Evolutionary conservation across 345 rosid genomes (phyloP).

Genomic region (Turritis glabra): DNA sequence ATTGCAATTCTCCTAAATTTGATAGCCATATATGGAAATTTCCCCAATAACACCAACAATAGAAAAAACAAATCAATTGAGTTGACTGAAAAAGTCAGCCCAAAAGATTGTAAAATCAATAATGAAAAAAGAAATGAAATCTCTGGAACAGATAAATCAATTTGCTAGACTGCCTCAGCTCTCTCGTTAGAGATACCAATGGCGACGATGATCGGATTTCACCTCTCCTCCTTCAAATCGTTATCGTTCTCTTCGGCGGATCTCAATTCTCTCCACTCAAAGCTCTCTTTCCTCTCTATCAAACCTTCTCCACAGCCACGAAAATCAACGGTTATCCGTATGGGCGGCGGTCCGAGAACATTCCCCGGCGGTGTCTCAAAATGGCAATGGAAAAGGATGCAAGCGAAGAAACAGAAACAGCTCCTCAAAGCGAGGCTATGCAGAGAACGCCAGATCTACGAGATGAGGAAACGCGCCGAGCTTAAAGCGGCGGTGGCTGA

Average conservation of each 20-base stretch:
- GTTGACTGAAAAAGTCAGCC: neutral
- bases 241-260: conserved; percentile 40
- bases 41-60: too few relatives aligned
- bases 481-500: conserved; percentile 84
- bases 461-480: conserved; percentile 92
- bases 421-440: conserved; percentile 74
- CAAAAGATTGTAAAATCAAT: neutral
- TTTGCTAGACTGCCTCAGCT: neutral
- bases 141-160: neutral
- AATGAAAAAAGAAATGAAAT: neutral
- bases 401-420: conserved; percentile 80
- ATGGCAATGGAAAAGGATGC: conserved; percentile 98
- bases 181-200: neutral
- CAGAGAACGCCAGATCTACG: conserved; percentile 86
- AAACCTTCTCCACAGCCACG: conserved; percentile 33
- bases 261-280: conserved; percentile 33
- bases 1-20: too few relatives aligned
- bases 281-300: conserved; percentile 38
- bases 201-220: conserved; percentile 36
- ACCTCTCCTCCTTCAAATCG: conserved; percentile 22
- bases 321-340: conserved; percentile 53
- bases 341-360: conserved; percentile 91
- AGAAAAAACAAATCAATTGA: too few relatives aligned
- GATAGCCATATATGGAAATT: too few relatives aligned
- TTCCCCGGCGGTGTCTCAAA: conserved; percentile 84